Percentiles rank a stretch among this genome's conserved stretches.
These are phyloP conservation scores for Sarocladium oryzae DNA, from an alignment of 2,329 filamentous ascomycete genomes.

Conservation along the genomic window DNA sequence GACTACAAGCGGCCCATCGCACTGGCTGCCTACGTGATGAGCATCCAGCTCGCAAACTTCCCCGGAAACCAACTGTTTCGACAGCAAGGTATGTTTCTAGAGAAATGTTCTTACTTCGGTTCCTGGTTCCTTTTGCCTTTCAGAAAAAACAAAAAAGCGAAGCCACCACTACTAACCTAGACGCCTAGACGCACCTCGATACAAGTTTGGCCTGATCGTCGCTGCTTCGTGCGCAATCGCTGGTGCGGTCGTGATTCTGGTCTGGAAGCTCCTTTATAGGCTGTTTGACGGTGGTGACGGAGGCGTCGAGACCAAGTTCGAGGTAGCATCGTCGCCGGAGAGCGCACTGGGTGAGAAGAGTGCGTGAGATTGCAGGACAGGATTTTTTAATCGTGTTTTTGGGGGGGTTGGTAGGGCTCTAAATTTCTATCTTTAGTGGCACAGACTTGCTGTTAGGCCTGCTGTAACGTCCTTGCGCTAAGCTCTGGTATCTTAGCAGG, in stretches of 20 bases:
- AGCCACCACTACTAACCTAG: background rate
- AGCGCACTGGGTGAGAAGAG: background rate
- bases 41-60: conserved; percentile 24
- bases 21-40: conserved; percentile 24
- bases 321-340: conserved; percentile 20
- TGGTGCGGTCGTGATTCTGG: conserved; percentile 18
- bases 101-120: too few relatives aligned
- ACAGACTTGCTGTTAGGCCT: too few relatives aligned
- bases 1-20: conserved; percentile 23
- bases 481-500: too few relatives aligned
- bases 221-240: conserved; percentile 20
- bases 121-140: too few relatives aligned
- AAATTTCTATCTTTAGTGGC: too few relatives aligned
- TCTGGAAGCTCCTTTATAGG: conserved; percentile 23
- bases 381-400: too few relatives aligned
- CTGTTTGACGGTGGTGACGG: conserved; percentile 21
- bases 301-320: conserved; percentile 25
- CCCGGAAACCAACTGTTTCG: conserved; percentile 24
- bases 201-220: conserved; percentile 18
- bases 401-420: too few relatives aligned
- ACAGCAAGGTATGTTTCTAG: conserved; percentile 15
- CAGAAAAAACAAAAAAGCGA: too few relatives aligned
- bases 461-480: too few relatives aligned
- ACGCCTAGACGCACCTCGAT: conserved; percentile 20
- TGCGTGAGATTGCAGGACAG: too few relatives aligned